Evolutionary conservation across 208 protist species (phyloP).

Genomic region (Trypanosoma lewisi): DNA sequence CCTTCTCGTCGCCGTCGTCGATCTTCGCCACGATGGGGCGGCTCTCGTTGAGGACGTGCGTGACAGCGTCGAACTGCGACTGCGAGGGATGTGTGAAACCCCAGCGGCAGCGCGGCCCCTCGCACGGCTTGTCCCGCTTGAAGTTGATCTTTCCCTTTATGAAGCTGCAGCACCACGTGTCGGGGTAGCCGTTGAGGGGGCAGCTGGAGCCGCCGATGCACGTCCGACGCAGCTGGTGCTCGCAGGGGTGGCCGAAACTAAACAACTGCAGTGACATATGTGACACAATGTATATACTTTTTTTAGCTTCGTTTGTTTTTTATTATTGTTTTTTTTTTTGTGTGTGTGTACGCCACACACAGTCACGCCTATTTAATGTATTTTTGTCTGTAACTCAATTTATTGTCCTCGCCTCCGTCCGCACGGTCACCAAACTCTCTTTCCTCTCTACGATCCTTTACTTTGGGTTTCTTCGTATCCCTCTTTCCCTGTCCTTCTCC

Average conservation of each 20-base stretch:
- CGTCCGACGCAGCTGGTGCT: conserved; percentile 82
- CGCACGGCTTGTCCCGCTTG: conserved; percentile 89
- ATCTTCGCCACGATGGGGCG: conserved; percentile 74
- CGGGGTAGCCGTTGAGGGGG: conserved; percentile 84
- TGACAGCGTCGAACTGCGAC: conserved; percentile 82
- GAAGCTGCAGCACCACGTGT: conserved; percentile 88
- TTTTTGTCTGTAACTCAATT: not conserved
- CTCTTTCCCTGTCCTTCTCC: not conserved
- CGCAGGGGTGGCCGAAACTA: conserved; percentile 87
- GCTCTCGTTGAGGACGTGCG: conserved; percentile 79
- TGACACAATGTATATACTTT: not conserved
- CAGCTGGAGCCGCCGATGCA: conserved; percentile 87
- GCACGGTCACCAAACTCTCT: too few relatives aligned
- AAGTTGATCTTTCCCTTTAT: conserved; percentile 92
- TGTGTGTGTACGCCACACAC: not conserved
- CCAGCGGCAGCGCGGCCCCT: conserved; percentile 82
- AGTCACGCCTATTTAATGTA: not conserved
- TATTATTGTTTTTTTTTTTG: not conserved
- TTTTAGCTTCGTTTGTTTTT: conserved; percentile 20
- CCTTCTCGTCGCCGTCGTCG: conserved; percentile 72
- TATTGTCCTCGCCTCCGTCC: not conserved
- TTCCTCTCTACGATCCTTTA: too few relatives aligned
- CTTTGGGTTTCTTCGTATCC: too few relatives aligned
- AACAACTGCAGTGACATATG: conserved; percentile 77
- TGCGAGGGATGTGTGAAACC: conserved; percentile 82